These are phyloP conservation scores for Pseudophaeomoniella oleicola DNA, from an alignment of 2,329 filamentous ascomycete genomes.

Conservation along the genomic window DNA sequence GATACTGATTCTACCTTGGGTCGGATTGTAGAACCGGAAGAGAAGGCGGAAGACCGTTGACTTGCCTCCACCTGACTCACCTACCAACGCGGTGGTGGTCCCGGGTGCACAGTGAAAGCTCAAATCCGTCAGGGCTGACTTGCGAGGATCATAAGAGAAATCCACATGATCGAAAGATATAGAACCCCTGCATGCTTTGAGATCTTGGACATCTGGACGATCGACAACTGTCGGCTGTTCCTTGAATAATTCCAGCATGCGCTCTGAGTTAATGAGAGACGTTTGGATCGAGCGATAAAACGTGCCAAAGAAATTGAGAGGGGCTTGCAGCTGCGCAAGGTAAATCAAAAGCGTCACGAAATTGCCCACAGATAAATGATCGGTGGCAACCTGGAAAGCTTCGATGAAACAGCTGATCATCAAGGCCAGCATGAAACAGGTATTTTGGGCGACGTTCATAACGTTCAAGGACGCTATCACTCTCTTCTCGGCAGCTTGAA, in stretches of 20 bases:
- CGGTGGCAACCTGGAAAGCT: constrained; percentile 60
- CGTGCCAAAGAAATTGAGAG: constrained; percentile 78
- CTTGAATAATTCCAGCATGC: constrained; percentile 90
- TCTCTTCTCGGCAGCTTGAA: constrained; percentile 60
- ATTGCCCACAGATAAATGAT: constrained; percentile 50
- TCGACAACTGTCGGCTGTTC: constrained; percentile 87
- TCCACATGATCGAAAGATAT: constrained; percentile 79
- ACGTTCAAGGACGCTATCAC: constrained; percentile 63
- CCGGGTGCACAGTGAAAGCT: constrained; percentile 77
- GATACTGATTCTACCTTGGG: constrained; percentile 64
- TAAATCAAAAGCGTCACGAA: constrained; percentile 65
- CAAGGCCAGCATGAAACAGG: constrained; percentile 66
- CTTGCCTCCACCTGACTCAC: constrained; percentile 92
- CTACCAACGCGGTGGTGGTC: constrained; percentile 89
- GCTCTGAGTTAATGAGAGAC: constrained; percentile 92
- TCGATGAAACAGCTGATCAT: constrained; percentile 58
- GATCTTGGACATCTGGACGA: constrained; percentile 44
- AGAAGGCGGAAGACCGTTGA: constrained; percentile 91
- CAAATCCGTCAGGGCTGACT: constrained; percentile 69
- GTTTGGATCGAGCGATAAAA: constrained; percentile 95
- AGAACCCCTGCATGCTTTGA: constrained; percentile 60
- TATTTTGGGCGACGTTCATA: constrained; percentile 68
- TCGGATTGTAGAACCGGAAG: constrained; percentile 89
- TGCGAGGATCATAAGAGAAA: constrained; percentile 79
- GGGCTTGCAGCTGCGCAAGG: constrained; percentile 64